These are phyloP conservation scores for Adansonia gregorii DNA, from an alignment of 441 rosid species.

Conservation along the genomic window DNA sequence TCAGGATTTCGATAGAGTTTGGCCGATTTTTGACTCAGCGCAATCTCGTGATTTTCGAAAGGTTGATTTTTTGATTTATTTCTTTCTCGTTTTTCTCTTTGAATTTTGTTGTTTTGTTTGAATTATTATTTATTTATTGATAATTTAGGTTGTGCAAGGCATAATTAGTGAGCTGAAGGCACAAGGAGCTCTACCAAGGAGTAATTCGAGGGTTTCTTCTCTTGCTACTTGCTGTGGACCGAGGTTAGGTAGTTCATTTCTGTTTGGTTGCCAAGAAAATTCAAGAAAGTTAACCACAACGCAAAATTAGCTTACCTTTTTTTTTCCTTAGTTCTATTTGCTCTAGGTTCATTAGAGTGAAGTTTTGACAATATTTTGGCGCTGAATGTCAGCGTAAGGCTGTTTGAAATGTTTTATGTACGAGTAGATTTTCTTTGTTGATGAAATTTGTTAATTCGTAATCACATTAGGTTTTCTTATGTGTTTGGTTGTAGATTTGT, in stretches of 20 bases:
- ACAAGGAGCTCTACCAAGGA: conserved; percentile 99
- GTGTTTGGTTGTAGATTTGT: conserved; percentile 76
- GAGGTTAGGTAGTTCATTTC: conserved; percentile 53
- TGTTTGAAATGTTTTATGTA: conserved; percentile 15
- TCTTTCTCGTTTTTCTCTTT: background rate
- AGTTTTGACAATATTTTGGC: background rate
- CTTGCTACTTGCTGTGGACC: conserved; percentile 99
- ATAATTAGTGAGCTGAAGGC: conserved; percentile 98
- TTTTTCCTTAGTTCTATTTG: background rate
- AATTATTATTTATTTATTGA: conserved; percentile 8
- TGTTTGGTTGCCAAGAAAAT: conserved; percentile 25
- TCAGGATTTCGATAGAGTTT: conserved; percentile 98
- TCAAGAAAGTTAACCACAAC: background rate
- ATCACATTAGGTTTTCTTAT: background rate
- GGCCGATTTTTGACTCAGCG: conserved; percentile 99
- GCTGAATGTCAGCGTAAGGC: background rate
- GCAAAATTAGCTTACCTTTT: no score
- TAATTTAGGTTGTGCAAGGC: conserved; percentile 89
- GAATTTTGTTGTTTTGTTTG: background rate
- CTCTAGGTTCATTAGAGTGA: background rate
- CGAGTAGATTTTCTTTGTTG: background rate
- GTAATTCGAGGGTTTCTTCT: conserved; percentile 99
- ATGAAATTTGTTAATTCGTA: background rate
- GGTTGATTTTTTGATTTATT: conserved; percentile 46
- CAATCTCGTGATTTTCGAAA: conserved; percentile 97